Evolutionary conservation across 768 basidiomycete genomes (phyloP).

Genomic region (Polyporus arcularius): DNA sequence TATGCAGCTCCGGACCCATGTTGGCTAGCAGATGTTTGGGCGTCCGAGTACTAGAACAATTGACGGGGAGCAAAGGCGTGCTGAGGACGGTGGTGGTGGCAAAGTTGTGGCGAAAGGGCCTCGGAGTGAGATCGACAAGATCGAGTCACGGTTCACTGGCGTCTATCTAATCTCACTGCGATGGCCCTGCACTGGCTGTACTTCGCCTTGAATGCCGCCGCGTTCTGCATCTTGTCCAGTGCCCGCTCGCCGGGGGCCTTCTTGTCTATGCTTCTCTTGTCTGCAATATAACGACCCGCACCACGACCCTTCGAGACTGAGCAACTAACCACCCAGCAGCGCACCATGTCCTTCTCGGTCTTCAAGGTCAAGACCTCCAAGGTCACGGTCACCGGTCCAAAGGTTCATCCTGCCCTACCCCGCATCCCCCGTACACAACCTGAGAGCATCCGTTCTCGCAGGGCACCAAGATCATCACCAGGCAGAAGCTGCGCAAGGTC

Average conservation of each 20-base stretch:
- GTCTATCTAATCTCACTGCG: neutral
- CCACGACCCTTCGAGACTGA: too few species aligned
- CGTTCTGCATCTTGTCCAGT: too few species aligned
- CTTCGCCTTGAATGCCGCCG: too few species aligned
- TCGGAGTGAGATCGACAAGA: neutral
- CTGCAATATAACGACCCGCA: too few species aligned
- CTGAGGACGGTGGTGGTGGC: neutral
- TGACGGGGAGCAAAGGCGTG: neutral
- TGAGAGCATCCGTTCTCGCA: neutral
- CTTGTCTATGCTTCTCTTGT: too few species aligned
- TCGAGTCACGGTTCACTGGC: neutral
- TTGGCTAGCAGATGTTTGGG: too few species aligned
- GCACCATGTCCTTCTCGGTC: conserved; percentile 2
- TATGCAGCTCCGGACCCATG: conserved; percentile 46
- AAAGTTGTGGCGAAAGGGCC: neutral
- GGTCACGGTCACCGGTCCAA: conserved; percentile 1
- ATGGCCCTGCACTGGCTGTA: too few species aligned
- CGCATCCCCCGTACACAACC: neutral
- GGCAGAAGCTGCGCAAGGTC: conserved; percentile 30
- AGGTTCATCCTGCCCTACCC: neutral
- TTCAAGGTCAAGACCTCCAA: conserved; percentile 16
- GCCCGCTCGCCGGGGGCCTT: too few species aligned
- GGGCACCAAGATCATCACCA: conserved; percentile 27
- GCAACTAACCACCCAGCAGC: too few species aligned
- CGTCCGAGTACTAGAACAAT: too few species aligned